Base-by-base conservation (phyloP, 208 protist genomes). In the Acanthamoeba royreba region DNA sequence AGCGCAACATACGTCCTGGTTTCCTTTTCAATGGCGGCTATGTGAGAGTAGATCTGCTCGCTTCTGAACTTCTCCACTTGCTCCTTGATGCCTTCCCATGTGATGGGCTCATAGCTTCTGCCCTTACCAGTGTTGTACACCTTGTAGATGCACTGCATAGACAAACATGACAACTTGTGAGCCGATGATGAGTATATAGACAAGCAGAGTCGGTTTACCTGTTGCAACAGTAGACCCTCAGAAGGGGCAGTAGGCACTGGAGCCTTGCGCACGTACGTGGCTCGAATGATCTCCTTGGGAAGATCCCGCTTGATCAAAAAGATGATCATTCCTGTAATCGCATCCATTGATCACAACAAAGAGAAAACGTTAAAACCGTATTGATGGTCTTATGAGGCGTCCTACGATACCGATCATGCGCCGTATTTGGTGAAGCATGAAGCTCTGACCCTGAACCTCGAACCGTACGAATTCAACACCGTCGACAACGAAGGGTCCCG, bases 361-460 rank as follows among this genome's bases (percentile, higher is more conserved):
- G n/a, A n/a, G n/a, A n/a, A n/a, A n/a, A n/a, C n/a, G n/a, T n/a
- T n/a, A n/a, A n/a, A n/a, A n/a, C n/a, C n/a, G n/a, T n/a, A n/a
- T n/a, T n/a, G n/a, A n/a, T n/a, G n/a, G n/a, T n/a, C n/a, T n/a
- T n/a, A n/a, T n/a, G n/a, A n/a, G n/a, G n/a, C n/a, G n/a, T n/a
- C n/a, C n/a, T n/a, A n/a, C 31, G 97, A 96, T n/a, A 47, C 98
- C 98, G 63, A 99, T 98, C 99, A 99, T 99, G 94, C 99, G 99
- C 31, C 99, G 98, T 49, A 99, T 99, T 94, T 99, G 99, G 94
- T 99, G 98, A 35, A 99, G 96, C 98, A 99, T 98, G 92, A 99
- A 99, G 90, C 98, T 99, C 94, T 99, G 97, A 28, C 99, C 99
- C 42, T 98, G 92, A 0, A 99, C 94, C 93, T 97, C 96, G 15